Conservation (phyloP, 2,329 filamentous ascomycete genomes). For the Fusarium fujikuroi region DNA sequence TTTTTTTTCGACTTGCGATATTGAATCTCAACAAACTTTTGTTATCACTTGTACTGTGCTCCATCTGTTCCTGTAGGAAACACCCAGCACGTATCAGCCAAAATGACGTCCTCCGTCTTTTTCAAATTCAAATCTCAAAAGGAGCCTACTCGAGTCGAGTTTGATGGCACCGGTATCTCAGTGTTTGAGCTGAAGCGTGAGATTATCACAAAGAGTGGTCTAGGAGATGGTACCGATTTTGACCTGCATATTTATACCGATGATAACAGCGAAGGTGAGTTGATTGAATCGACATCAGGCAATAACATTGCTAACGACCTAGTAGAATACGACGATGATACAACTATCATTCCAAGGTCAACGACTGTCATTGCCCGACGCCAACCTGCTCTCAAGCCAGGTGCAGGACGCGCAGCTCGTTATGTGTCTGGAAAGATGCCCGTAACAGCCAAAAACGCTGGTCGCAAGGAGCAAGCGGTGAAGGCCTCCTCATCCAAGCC, state of each 20-base stretch:
- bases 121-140: conserved; percentile 99
- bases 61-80: conserved; percentile 44
- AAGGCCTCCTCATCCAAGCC: conserved; percentile 68
- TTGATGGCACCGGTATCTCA: conserved; percentile 97
- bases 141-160: conserved; percentile 92
- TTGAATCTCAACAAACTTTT: conserved; percentile 39
- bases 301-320: conserved; percentile 43
- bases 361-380: conserved; percentile 92
- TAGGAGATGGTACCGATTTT: conserved; percentile 96
- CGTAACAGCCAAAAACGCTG: conserved; percentile 82
- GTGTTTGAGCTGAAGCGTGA: conserved; percentile 99
- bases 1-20: conserved; percentile 26
- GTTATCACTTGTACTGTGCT: conserved; percentile 38
- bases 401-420: conserved; percentile 88
- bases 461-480: conserved; percentile 70
- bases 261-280: conserved; percentile 87
- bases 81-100: conserved; percentile 50
- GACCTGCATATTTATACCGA: conserved; percentile 95
- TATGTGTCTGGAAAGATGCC: conserved; percentile 98
- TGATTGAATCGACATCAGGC: neutral
- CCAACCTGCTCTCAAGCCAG: conserved; percentile 83
- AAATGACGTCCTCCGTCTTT: conserved; percentile 96
- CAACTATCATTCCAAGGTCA: conserved; percentile 93
- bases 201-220: conserved; percentile 92
- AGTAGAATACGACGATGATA: conserved; percentile 96